Evolutionary conservation across 2,329 filamentous ascomycete genomes (phyloP), one percentile per base, ranked within the genome.

Genomic region (Nemania sp.): DNA sequence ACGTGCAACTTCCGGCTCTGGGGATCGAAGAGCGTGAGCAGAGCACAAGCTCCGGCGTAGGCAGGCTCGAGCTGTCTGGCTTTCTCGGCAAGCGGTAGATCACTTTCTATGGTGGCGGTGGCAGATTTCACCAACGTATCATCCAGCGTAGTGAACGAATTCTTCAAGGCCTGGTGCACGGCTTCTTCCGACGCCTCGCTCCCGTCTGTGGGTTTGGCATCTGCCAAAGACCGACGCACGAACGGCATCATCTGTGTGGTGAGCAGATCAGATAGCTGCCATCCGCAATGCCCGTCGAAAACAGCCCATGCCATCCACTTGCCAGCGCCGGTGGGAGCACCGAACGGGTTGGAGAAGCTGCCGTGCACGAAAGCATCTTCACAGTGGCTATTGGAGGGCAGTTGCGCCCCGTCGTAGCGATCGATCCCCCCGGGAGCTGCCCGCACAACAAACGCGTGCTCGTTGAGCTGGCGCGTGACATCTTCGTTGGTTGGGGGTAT

Each of bases 21-120:
- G 0, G 82, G 76, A 56, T 90, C 84, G 63, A 82, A 88, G 1
- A 87, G 70, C 0, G 84, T 77, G 1, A 89, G 72, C 1, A 65
- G 62, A 3, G 64, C 66, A 36, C 67, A 69, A 3, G 67, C 61
- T 1, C 68, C 67, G 2, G 67, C 64, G 57, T 69, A 68, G 0
- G 64, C 66, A 5, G 64, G 62, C 47, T 70, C 66, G 8, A 69
- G 61, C 3, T 61, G 54, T 22, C 65, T 56, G 17, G 63, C 64
- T 49, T 69, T 70, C 45, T 68, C 67, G 14, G 64, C 59, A 36
- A 66, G 67, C 1, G 57, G 55, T 11, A 65, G 52, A 49, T 59
- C 52, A 49, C 74, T 70, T 5, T 70, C 66, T 22, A 68, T 65
- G 0, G 57, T 66, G 2, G 56, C 49, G 6, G 50, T 46, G 15